These are phyloP conservation scores for Psidium friedrichsthalianum DNA, from an alignment of 345 rosid genomes.

Conservation along the genomic window DNA sequence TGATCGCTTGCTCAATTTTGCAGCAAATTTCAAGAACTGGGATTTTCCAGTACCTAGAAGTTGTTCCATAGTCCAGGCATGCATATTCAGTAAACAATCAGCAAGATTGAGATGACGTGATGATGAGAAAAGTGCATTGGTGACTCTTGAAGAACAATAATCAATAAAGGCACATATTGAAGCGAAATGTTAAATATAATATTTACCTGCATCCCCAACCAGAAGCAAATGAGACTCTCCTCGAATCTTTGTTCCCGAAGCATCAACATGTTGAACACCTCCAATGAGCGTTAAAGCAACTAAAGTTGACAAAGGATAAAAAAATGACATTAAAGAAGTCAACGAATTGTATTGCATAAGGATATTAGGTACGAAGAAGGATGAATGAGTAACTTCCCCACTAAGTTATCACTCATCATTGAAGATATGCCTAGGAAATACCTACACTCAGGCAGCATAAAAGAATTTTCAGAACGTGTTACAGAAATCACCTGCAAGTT, in stretches of 20 bases:
- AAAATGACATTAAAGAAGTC: background rate
- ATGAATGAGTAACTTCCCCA: background rate
- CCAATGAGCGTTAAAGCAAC: conserved; percentile 90
- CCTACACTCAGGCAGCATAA: background rate
- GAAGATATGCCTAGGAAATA: background rate
- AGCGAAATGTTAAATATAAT: background rate
- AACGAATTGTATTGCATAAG: background rate
- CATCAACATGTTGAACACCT: conserved; percentile 94
- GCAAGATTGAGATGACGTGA: background rate
- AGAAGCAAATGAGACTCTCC: conserved; percentile 97
- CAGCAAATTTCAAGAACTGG: conserved; percentile 94
- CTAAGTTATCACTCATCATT: background rate
- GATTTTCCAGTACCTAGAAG: conserved; percentile 91
- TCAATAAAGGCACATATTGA: background rate
- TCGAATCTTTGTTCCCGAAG: conserved; percentile 88
- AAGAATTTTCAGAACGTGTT: background rate
- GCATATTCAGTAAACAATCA: background rate
- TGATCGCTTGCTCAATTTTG: conserved; percentile 82
- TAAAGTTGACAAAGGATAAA: conserved; percentile 16
- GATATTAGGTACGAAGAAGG: background rate
- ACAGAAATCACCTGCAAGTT: conserved; percentile 61
- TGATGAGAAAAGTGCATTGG: background rate
- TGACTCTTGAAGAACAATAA: background rate
- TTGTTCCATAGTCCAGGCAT: background rate
- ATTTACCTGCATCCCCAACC: conserved; percentile 88